Evolutionary conservation across 2,329 filamentous ascomycete genomes (phyloP).

Genomic region (Xylariaceae sp.): DNA sequence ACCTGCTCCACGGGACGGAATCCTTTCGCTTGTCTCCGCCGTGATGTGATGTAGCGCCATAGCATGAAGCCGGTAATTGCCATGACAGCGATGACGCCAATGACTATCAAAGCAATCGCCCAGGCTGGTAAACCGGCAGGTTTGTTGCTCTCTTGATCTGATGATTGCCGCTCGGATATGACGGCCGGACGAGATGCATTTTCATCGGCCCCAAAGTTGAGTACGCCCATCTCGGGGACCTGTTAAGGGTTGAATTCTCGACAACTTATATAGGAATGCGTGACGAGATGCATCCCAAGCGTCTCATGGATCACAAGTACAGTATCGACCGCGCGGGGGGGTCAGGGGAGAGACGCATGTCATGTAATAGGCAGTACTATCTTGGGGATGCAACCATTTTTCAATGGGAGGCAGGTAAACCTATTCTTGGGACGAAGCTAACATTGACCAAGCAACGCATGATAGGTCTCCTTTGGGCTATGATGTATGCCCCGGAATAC

Average conservation of each 20-base stretch:
- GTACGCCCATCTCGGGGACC: constrained; percentile 9
- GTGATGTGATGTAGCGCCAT: constrained; percentile 19
- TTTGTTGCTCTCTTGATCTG: not conserved
- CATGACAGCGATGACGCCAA: constrained; percentile 21
- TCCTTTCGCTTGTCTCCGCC: constrained; percentile 10
- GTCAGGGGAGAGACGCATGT: no score
- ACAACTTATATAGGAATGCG: not conserved
- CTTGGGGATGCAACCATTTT: no score
- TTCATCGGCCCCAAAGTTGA: constrained; percentile 2
- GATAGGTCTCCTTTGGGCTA: no score
- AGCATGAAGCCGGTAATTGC: constrained; percentile 21
- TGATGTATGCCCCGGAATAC: no score
- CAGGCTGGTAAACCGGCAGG: constrained; percentile 17
- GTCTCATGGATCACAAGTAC: no score
- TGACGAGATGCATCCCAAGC: not conserved
- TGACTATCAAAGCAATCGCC: constrained; percentile 26
- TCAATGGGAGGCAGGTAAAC: no score
- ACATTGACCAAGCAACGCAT: no score
- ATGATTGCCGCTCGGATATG: not conserved
- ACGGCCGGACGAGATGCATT: not conserved
- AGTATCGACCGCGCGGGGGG: no score
- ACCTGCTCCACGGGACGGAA: constrained; percentile 1
- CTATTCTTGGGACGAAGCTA: no score
- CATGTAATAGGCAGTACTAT: not conserved
- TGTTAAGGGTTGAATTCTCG: not conserved